Conservation (phyloP, 495 filamentous ascomycete species). For the Podospora conica region DNA sequence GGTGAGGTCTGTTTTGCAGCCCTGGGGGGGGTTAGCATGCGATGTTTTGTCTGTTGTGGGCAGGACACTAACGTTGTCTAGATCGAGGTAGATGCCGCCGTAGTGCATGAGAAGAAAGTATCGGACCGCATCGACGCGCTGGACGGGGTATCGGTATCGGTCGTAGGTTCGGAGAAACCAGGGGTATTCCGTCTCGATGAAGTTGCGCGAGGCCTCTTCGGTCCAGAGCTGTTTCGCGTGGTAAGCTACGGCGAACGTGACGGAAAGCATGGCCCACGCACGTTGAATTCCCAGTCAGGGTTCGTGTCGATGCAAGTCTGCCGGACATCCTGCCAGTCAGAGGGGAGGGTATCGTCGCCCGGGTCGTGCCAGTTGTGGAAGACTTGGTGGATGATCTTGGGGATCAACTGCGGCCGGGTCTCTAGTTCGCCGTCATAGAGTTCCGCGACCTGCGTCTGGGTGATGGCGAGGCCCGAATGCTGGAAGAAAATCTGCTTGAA, state of each 20-base stretch:
- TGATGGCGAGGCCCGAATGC: conserved; percentile 24
- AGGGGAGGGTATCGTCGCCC: conserved; percentile 56
- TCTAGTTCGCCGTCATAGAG: conserved; percentile 7
- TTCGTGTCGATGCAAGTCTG: conserved; percentile 71
- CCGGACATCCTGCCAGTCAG: conserved; percentile 66
- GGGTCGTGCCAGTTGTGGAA: conserved; percentile 56
- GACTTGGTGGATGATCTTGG: conserved; percentile 88
- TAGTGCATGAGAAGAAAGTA: conserved; percentile 83
- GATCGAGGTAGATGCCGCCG: conserved; percentile 83
- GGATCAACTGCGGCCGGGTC: conserved; percentile 27
- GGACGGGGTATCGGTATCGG: conserved; percentile 72
- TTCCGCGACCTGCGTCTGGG: conserved; percentile 16
- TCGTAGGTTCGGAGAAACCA: conserved; percentile 86
- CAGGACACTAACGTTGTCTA: conserved; percentile 64
- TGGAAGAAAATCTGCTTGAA: conserved; percentile 24
- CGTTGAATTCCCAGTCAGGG: conserved; percentile 75
- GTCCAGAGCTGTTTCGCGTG: conserved; percentile 68
- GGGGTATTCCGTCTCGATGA: conserved; percentile 69
- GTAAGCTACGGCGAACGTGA: background rate
- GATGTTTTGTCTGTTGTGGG: background rate
- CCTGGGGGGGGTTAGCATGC: conserved; percentile 36
- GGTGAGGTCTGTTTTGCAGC: conserved; percentile 75
- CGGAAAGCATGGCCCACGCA: conserved; percentile 29
- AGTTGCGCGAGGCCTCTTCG: conserved; percentile 63
- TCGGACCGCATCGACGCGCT: conserved; percentile 80